Conservation (phyloP, 805 yeast genomes). For the Wickerhamomyces ciferrii region DNA sequence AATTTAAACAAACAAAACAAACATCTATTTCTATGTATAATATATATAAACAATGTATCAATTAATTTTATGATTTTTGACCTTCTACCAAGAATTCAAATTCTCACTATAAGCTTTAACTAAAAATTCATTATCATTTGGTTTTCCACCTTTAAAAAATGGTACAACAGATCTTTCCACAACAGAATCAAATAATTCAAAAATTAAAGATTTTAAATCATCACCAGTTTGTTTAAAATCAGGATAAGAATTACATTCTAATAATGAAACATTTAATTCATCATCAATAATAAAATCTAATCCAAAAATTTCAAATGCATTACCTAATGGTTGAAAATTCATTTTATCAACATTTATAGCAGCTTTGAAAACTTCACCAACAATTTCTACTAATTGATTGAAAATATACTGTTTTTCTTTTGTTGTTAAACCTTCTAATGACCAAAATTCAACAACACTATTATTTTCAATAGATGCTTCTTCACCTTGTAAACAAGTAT, state of each 20-base stretch:
- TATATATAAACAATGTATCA: neutral
- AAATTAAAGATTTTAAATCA: conserved; percentile 59
- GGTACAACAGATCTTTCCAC: conserved; percentile 46
- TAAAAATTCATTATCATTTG: conserved; percentile 19
- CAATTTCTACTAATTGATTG: conserved; percentile 51
- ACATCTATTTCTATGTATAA: neutral
- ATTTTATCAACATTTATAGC: conserved; percentile 77
- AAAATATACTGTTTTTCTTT: conserved; percentile 37
- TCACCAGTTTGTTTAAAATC: conserved; percentile 95
- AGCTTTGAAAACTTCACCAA: conserved; percentile 72
- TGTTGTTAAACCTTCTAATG: conserved; percentile 37
- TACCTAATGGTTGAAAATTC: conserved; percentile 76
- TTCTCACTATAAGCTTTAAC: conserved; percentile 34
- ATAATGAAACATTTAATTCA: conserved; percentile 46
- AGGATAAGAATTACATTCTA: conserved; percentile 92
- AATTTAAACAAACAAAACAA: too few species aligned
- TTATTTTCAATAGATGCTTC: conserved; percentile 29
- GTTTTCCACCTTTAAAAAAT: conserved; percentile 24
- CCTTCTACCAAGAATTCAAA: conserved; percentile 29
- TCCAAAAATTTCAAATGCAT: conserved; percentile 86
- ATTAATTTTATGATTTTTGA: neutral
- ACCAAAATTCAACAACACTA: conserved; percentile 62
- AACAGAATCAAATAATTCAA: conserved; percentile 57
- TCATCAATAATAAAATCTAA: conserved; percentile 77
- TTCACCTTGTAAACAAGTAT: conserved; percentile 81